Base-by-base conservation (phyloP, 129 eudicot species). In the Artemisia annua region DNA sequence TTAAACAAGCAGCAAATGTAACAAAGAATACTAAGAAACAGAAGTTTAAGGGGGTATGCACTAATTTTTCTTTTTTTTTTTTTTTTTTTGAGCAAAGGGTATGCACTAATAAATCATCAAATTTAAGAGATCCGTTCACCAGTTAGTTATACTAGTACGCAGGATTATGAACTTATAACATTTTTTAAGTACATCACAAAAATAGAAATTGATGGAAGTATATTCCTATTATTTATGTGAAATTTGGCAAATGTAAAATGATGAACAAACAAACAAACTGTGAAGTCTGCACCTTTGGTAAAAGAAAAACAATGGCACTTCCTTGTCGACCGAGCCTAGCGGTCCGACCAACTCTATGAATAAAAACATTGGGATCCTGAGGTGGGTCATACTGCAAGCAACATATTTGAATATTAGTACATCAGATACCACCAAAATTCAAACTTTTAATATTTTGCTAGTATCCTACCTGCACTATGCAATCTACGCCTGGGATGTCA, bases 401-500 rank as follows among this genome's bases (percentile, higher is more conserved):
- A 71, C 14, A 72, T 15, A 24, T 6, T 22, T n/a, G 68, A 3
- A 20, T 63, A 43, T 74, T 56, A 73, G 55, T 35, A 71, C 10
- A 66, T 73, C 24, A 28, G 57, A 24, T 13, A n/a, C 20, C n/a
- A 11, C 5, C 57, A 63, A 50, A 15, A 39, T 17, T 7, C 64
- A 6, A 63, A 35, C 44, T 35, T 35, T 4, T 35, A 5, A 35
- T 7, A 35, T 6, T 35, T 35, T 57, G 32, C 15, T 20, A 57
- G 32, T 20, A 57, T 20, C 22, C 22, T 82, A 93, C 98, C 96
- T 93, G 98, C 56, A 93, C 60, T 44, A 93, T 83, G 76, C 88
- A 89, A 75, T 93, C 98, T 81, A 93, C 97, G 9, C 97, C 98
- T 44, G 97, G 96, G 76, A 93, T 93, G 80, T 93, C 98, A 24